Base-by-base conservation (phyloP, 2,329 filamentous ascomycete genomes). In the Curvularia spicifera region DNA sequence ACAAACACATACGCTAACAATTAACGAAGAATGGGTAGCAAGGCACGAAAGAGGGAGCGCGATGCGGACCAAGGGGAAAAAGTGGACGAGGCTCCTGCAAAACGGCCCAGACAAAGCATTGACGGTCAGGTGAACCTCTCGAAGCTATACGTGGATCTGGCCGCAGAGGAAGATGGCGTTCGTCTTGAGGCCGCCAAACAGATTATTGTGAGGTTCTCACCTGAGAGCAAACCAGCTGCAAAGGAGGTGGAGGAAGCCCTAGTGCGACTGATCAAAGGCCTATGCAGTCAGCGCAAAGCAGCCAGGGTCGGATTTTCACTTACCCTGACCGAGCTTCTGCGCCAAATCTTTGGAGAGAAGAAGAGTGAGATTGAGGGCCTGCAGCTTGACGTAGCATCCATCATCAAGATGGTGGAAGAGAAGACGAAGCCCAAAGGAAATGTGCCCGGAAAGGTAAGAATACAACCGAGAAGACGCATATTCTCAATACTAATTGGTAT, bases 301-400 rank as follows among this genome's bases (percentile, higher is more conserved):
- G 92, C 94, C 18, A 85, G 95, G 26, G 80, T 95, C 50, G 95
- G 95, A 3, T 97, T 96, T 75, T 96, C 92, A 53, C 83, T 97
- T 54, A 94, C 94, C 0, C 80, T 98, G 65, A 90, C 93, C 0
- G 93, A 97, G 76, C 80, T 96, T 8, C 75, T 97, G 44, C 83
- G 85, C 4, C 87, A 94, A 70, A 78, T 93, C 5, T 90, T 90
- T 69, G 85, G 85, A 39, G 73, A 50, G 59, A 71, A 53, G 63
- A 72, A 61, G 43, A 53, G 50, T 18, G 49, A 56, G 53, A 71
- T 74, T 8, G 67, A 76, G 13, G 74, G 72, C 33, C 58, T 81
- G 31, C 62, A 73, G 44, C 64, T 75, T n/a, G 74, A 69, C 53
- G 71, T 84, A 12, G 66, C 76, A 2, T 74, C 79, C 43, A 70